Percentiles rank a stretch among this genome's conserved stretches.
phyloP scores from a whole-genome alignment of 768 basidiomycete species.

The Russula sp. region DNA sequence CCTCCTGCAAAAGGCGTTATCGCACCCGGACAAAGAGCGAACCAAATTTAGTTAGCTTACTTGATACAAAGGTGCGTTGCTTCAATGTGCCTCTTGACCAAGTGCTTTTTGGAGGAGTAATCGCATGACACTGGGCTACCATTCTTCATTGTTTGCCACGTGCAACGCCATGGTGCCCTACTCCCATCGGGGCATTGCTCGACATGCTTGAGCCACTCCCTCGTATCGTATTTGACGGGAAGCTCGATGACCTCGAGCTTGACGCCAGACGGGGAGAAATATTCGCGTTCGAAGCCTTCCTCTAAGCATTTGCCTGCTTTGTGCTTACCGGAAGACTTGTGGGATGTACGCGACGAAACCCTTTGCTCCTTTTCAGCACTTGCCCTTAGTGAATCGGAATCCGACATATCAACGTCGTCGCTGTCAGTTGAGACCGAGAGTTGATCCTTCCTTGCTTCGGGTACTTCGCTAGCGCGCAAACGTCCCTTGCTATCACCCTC shows the following conservation, averaged over 20 bases:
- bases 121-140: conserved; percentile 34
- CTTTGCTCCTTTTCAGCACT: not conserved
- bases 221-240: conserved; percentile 22
- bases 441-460: not conserved
- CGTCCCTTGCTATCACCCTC: not conserved
- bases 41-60: conserved; percentile 31
- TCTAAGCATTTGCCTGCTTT: conserved; percentile 1
- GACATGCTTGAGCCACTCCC: conserved; percentile 20
- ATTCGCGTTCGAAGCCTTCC: conserved; percentile 16
- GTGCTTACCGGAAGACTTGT: conserved; percentile 6
- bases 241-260: conserved; percentile 25
- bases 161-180: conserved; percentile 34
- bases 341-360: not conserved
- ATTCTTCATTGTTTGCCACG: conserved; percentile 35
- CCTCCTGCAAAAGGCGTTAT: conserved; percentile 34
- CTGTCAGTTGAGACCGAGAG: not conserved
- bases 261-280: conserved; percentile 18
- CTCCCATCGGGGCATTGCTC: conserved; percentile 21
- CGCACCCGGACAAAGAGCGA: conserved; percentile 21
- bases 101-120: conserved; percentile 51
- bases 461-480: not conserved
- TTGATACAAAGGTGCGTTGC: conserved; percentile 55
- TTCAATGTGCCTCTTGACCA: conserved; percentile 64
- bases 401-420: conserved; percentile 8
- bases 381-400: conserved; percentile 1